Evolutionary conservation across 345 rosid species (phyloP).

Genomic region (Pugionium dolabratum): DNA sequence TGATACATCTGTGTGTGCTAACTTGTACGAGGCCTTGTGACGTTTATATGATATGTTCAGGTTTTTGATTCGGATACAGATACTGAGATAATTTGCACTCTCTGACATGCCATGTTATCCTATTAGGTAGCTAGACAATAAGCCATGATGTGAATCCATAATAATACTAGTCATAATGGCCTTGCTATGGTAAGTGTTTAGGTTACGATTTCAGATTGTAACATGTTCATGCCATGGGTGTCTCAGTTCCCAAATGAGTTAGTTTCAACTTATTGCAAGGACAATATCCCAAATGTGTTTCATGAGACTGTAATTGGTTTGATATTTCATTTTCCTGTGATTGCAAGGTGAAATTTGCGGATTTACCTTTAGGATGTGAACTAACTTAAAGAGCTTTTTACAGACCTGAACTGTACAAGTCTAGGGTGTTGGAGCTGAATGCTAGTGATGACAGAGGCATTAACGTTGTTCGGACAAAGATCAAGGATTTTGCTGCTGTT

Average conservation of each 20-base stretch:
- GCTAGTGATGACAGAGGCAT: conserved; percentile 99
- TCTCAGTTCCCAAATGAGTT: too few species aligned
- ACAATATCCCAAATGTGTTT: not conserved
- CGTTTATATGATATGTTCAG: not conserved
- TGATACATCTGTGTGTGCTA: conserved; percentile 2
- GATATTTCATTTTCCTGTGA: conserved; percentile 16
- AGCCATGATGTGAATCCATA: conserved; percentile 3
- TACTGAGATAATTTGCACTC: not conserved
- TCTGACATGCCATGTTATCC: not conserved
- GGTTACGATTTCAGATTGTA: not conserved
- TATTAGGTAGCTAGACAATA: not conserved
- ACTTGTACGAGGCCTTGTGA: conserved; percentile 7
- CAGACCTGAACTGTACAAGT: conserved; percentile 93
- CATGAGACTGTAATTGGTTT: conserved; percentile 3
- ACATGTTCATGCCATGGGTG: too few species aligned
- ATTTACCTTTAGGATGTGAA: conserved; percentile 13
- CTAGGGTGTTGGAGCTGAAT: conserved; percentile 93
- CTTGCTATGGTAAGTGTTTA: not conserved
- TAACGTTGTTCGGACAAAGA: conserved; percentile 93
- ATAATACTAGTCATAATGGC: not conserved
- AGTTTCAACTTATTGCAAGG: too few species aligned
- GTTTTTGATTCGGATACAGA: not conserved
- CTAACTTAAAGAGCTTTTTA: conserved; percentile 22
- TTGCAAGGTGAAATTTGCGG: not conserved
- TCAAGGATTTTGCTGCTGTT: conserved; percentile 91